Evolutionary conservation across 345 rosid species (phyloP).

Genomic region (Dimocarpus longan): DNA sequence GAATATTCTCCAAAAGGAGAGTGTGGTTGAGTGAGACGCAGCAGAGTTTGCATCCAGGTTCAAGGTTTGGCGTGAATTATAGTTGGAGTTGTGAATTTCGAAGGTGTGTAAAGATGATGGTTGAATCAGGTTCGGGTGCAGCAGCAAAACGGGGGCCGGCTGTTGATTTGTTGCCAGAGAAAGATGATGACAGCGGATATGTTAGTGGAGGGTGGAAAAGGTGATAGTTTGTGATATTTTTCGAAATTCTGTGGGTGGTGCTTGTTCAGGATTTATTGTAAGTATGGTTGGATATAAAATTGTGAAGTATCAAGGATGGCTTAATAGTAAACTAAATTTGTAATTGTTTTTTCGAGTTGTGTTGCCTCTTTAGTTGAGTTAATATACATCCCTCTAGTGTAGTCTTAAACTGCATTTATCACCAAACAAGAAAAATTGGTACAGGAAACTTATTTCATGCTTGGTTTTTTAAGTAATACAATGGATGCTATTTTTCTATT

Average conservation of each 20-base stretch:
- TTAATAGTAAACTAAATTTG: background rate
- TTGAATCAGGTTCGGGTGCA: slow-evolving; percentile 60
- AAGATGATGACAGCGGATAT: slow-evolving; percentile 72
- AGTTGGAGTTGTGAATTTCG: slow-evolving; percentile 34
- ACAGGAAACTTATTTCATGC: background rate
- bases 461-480: background rate
- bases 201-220: slow-evolving; percentile 91
- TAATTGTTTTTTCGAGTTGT: background rate
- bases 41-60: slow-evolving; percentile 44
- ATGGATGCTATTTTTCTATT: background rate
- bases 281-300: background rate
- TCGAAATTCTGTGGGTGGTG: background rate
- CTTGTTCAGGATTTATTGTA: background rate
- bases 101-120: slow-evolving; percentile 65
- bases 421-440: background rate
- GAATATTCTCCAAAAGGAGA: slow-evolving; percentile 44
- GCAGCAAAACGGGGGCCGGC: slow-evolving; percentile 44
- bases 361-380: background rate
- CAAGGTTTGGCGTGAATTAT: slow-evolving; percentile 34
- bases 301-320: no score
- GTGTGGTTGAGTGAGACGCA: slow-evolving; percentile 28
- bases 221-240: slow-evolving; percentile 33
- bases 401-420: background rate
- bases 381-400: background rate
- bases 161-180: slow-evolving; percentile 46